Conservation (phyloP, 1,284 basidiomycete genomes). For the Rhodofomes roseus region DNA sequence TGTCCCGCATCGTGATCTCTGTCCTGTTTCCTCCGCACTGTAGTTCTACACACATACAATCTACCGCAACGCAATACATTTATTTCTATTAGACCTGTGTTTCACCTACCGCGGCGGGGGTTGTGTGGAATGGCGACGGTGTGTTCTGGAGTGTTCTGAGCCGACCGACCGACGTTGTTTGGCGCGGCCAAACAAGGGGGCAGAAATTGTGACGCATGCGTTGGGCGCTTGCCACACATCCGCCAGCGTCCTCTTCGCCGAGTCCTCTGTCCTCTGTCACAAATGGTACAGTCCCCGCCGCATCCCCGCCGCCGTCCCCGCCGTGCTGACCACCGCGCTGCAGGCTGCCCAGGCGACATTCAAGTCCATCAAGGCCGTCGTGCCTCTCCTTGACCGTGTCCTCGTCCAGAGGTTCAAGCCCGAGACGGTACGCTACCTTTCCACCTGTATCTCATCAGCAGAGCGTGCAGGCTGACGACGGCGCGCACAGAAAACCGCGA, state of each 20-base stretch:
- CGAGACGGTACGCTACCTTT: conserved; percentile 62
- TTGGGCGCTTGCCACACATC: conserved; percentile 7
- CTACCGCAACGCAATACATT: conserved; percentile 19
- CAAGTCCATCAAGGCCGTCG: conserved; percentile 90
- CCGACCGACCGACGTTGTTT: conserved; percentile 19
- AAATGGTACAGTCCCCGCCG: conserved; percentile 2
- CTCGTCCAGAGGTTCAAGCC: conserved; percentile 97
- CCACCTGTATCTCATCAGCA: background rate
- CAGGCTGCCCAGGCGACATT: conserved; percentile 81
- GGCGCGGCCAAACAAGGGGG: conserved; percentile 26
- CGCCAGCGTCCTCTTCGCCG: conserved; percentile 1
- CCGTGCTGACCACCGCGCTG: background rate
- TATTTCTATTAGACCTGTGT: background rate
- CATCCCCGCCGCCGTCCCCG: background rate
- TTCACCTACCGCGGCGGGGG: background rate
- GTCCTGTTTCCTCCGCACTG: conserved; percentile 17
- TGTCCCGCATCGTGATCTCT: conserved; percentile 6
- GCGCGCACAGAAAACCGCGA: conserved; percentile 78
- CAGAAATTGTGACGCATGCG: conserved; percentile 20
- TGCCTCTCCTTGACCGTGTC: conserved; percentile 94
- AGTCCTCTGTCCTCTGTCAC: conserved; percentile 1
- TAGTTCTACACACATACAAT: conserved; percentile 23
- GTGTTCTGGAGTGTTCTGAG: conserved; percentile 20
- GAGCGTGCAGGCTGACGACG: background rate
- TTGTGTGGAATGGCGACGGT: conserved; percentile 5